Conservation (phyloP, 2,329 filamentous ascomycete genomes). For the Xylaria hypoxylon region DNA sequence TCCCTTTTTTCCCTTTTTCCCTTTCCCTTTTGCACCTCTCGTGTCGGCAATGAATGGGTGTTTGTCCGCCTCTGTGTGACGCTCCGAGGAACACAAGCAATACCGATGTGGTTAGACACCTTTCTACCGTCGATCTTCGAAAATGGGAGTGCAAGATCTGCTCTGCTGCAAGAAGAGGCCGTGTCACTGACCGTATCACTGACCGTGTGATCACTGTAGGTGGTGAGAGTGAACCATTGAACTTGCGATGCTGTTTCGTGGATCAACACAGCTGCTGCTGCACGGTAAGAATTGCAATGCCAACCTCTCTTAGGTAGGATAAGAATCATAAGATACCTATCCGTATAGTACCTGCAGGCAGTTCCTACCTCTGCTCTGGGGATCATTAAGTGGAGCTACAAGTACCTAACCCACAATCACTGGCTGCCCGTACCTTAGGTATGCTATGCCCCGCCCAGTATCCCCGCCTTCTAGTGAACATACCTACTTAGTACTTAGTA, state of each 20-base stretch:
- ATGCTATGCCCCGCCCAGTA: no score
- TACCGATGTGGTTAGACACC: no score
- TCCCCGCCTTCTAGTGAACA: neutral
- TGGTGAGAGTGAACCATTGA: neutral
- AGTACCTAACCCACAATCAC: no score
- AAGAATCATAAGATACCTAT: no score
- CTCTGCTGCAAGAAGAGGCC: neutral
- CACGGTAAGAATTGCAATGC: no score
- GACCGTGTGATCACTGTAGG: neutral
- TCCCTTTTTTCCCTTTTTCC: neutral
- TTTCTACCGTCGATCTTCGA: neutral
- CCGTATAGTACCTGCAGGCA: no score
- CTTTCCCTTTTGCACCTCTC: slow-evolving; percentile 7
- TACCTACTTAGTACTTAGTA: neutral
- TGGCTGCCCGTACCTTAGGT: no score
- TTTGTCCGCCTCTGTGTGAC: neutral
- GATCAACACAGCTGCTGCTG: neutral
- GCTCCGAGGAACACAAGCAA: no score
- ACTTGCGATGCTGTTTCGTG: neutral
- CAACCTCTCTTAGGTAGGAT: no score
- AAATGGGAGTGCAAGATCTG: neutral
- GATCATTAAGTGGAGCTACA: no score
- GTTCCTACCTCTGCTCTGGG: no score
- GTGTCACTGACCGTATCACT: no score
- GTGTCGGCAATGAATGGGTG: neutral